Percentiles rank a stretch among this genome's conserved stretches.
Evolutionary conservation across 148 eudicot species (phyloP).

Genomic region (Arctostaphylos glauca): DNA sequence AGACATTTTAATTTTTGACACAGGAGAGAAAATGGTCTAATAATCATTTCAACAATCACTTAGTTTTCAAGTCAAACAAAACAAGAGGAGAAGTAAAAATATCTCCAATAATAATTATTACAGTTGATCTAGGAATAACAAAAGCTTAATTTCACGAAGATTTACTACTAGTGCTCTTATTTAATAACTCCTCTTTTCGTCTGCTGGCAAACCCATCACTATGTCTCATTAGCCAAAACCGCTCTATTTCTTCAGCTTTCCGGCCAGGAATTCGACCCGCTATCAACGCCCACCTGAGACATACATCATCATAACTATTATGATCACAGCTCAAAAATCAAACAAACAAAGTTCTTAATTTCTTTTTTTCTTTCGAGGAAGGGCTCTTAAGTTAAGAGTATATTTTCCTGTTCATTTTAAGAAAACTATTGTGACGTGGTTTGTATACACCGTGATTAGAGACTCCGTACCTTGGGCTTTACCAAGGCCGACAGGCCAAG

Average conservation of each 20-base stretch:
- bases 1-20: no score
- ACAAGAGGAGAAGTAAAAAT: neutral
- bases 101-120: neutral
- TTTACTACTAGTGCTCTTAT: neutral
- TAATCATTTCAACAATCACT: no score
- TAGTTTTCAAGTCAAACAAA: no score
- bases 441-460: no score
- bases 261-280: slow-evolving; percentile 54
- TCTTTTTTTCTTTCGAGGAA: neutral
- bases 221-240: slow-evolving; percentile 49
- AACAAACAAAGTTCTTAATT: no score
- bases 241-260: slow-evolving; percentile 52
- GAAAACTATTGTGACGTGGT: no score
- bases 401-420: no score
- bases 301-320: neutral
- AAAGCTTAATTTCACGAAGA: neutral
- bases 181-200: slow-evolving; percentile 5
- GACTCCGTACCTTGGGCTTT: no score
- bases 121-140: no score
- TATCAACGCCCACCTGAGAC: slow-evolving; percentile 44
- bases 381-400: no score
- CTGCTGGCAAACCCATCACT: slow-evolving; percentile 22
- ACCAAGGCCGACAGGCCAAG: no score
- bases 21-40: no score
- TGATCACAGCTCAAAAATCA: neutral